Evolutionary conservation across 345 rosid species (phyloP).

Genomic region (Fremontodendron californicum): DNA sequence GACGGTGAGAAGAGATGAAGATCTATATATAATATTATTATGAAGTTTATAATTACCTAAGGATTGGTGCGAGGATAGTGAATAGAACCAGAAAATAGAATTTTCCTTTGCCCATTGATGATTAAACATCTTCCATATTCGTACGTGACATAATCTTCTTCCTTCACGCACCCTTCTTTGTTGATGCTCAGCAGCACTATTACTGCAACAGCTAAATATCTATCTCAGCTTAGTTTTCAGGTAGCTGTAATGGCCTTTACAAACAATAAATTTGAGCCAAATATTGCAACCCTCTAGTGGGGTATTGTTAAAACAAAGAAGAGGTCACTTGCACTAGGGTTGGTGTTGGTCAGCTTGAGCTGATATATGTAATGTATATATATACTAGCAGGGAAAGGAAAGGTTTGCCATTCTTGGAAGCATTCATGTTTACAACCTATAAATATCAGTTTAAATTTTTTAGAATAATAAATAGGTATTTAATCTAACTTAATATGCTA

Average conservation of each 20-base stretch:
- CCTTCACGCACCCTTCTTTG: neutral
- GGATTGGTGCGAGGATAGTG: conserved; percentile 48
- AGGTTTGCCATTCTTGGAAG: neutral
- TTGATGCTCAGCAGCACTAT: neutral
- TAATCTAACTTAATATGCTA: neutral
- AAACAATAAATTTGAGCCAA: neutral
- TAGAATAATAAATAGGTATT: neutral
- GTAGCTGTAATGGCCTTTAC: neutral
- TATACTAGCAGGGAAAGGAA: neutral
- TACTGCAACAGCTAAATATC: neutral
- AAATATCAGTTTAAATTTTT: neutral
- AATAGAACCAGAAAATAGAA: conserved; percentile 42
- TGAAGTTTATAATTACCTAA: too few species aligned
- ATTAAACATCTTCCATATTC: conserved; percentile 39
- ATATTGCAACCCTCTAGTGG: neutral
- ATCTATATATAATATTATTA: too few species aligned
- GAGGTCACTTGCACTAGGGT: neutral
- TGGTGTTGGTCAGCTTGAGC: neutral
- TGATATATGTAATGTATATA: too few species aligned
- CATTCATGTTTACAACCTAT: neutral
- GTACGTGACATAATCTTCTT: conserved; percentile 18
- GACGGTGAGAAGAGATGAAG: too few species aligned
- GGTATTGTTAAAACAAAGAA: neutral
- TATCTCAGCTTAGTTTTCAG: neutral
- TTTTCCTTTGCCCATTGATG: conserved; percentile 25